phyloP scores from a whole-genome alignment of 1,139 yeast genomes.

The Taphrina sp. region DNA sequence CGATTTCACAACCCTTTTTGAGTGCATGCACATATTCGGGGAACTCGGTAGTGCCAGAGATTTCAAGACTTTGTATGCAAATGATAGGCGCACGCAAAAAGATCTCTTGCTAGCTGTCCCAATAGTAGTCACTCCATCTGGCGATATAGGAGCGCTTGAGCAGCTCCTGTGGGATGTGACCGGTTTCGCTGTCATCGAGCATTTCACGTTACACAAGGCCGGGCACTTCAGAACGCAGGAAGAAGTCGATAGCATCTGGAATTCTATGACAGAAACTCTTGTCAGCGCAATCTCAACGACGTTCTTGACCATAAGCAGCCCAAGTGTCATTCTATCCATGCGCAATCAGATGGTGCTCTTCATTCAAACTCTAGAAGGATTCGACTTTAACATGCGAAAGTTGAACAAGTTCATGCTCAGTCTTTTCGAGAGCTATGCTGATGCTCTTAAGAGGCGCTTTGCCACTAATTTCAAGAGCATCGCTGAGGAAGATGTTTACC shows the following conservation, averaged over 20 bases:
- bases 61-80: slow-evolving; percentile 61
- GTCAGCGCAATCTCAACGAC: slow-evolving; percentile 42
- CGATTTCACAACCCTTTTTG: slow-evolving; percentile 69
- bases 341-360: slow-evolving; percentile 69
- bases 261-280: slow-evolving; percentile 50
- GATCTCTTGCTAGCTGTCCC: slow-evolving; percentile 64
- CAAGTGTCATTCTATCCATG: slow-evolving; percentile 49
- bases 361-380: slow-evolving; percentile 67
- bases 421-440: slow-evolving; percentile 62
- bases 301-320: slow-evolving; percentile 41
- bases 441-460: slow-evolving; percentile 57
- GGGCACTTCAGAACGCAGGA: slow-evolving; percentile 47
- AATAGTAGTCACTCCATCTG: slow-evolving; percentile 36
- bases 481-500: slow-evolving; percentile 78
- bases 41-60: slow-evolving; percentile 65
- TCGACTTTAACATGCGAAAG: slow-evolving; percentile 59
- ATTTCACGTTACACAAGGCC: slow-evolving; percentile 58
- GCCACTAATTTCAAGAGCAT: slow-evolving; percentile 59
- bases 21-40: slow-evolving; percentile 76
- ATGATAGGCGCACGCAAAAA: slow-evolving; percentile 71
- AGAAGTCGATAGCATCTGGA: slow-evolving; percentile 76
- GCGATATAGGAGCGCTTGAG: slow-evolving; percentile 47
- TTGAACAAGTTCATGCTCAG: slow-evolving; percentile 63
- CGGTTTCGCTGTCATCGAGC: slow-evolving; percentile 77
- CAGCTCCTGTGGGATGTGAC: slow-evolving; percentile 61